phyloP scores from a whole-genome alignment of 2,329 filamentous ascomycete genomes.

The Neopestalotiopsis sp. region DNA sequence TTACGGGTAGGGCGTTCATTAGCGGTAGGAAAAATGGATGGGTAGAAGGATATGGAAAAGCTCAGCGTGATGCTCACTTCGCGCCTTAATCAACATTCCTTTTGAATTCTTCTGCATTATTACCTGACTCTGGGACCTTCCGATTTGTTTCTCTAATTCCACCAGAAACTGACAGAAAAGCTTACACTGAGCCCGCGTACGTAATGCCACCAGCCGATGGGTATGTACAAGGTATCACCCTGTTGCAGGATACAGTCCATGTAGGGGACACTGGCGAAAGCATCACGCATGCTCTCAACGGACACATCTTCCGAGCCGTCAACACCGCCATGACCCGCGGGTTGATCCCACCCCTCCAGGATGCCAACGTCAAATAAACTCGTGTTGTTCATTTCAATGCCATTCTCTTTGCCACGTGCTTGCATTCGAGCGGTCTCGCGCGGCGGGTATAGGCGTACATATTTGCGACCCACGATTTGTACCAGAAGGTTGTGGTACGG shows the following conservation, averaged over 20 bases:
- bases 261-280: conserved; percentile 66
- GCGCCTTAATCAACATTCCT: neutral
- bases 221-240: conserved; percentile 88
- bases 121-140: neutral
- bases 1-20: neutral
- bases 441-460: conserved; percentile 86
- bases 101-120: neutral
- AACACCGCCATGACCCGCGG: neutral
- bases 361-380: conserved; percentile 78
- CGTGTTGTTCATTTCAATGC: conserved; percentile 93
- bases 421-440: conserved; percentile 62
- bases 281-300: conserved; percentile 31
- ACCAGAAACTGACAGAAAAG: conserved; percentile 98
- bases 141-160: conserved; percentile 58
- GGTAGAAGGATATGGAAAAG: neutral
- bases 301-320: conserved; percentile 21
- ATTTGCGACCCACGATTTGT: conserved; percentile 90
- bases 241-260: conserved; percentile 79
- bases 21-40: neutral
- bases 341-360: conserved; percentile 64
- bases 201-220: conserved; percentile 98
- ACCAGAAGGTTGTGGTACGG: conserved; percentile 91
- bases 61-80: neutral
- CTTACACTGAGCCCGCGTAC: conserved; percentile 84
- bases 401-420: conserved; percentile 67